Evolutionary conservation across 345 rosid species (phyloP), one percentile per base, ranked within the genome.

Genomic region (Turnera subulata): DNA sequence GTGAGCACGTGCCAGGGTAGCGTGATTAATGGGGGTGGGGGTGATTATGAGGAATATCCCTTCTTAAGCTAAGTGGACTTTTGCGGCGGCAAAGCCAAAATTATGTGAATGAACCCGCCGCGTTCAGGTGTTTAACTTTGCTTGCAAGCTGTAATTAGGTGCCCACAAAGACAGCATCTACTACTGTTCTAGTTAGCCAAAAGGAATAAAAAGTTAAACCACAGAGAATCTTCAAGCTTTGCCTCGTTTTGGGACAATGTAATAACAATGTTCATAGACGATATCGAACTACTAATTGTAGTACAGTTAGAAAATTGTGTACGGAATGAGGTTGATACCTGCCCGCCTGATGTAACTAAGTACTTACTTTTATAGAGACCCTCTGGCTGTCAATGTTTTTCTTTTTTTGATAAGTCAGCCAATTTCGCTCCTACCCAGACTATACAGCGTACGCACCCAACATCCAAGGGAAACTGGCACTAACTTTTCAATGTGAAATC

Each of bases 1-100:
- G 80, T 71, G 81, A 54, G 59, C 75, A 58, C 74, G 72, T 76
- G 82, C 61, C 67, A 29, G 65, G 73, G 40, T 17, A 56, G 69
- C 64, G 66, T 60, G 43, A 66, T 52, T 62, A 37, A 47, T 69
- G 75, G 73, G 11, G 42, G 18, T 69, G 75, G 73, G 11, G 42
- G 18, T 24, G 11, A 44, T 46, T 6, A 63, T 9, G 11, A 35
- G 10, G 38, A 37, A 63, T 46, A 22, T 15, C 10, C 35, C 0
- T 20, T 23, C 33, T 22, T 44, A 16, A 11, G 15, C n/a, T 19
- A 16, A 48, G 48, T 38, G 23, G 55, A 24, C 43, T 63, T 29
- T 63, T 63, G 62, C 68, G 62, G 68, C 62, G 68, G 33, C 56
- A 56, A 47, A 26, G 2, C 26, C 20, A 39, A 6, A 43, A 43